Evolutionary conservation across 805 yeast genomes (phyloP).

Genomic region (Candida hungchunana): DNA sequence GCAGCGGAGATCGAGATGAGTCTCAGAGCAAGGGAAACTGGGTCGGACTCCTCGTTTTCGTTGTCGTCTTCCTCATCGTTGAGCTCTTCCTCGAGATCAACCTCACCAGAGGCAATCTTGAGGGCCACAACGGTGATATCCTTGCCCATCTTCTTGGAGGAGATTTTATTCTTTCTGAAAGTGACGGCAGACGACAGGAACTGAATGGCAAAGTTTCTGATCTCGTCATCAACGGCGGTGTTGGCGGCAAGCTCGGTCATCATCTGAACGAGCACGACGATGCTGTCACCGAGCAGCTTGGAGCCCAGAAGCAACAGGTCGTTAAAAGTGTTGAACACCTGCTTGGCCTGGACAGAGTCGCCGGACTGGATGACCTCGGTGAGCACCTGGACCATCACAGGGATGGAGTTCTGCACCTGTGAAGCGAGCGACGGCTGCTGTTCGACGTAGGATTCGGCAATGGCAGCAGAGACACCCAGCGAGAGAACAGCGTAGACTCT

Average conservation of each 20-base stretch:
- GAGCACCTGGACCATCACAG: constrained; percentile 77
- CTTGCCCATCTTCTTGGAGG: constrained; percentile 80
- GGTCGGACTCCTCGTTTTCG: constrained; percentile 87
- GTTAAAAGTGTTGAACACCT: constrained; percentile 80
- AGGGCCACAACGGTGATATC: constrained; percentile 69
- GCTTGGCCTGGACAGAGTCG: constrained; percentile 68
- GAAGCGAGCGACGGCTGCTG: constrained; percentile 42
- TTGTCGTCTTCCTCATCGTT: constrained; percentile 83
- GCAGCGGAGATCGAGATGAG: constrained; percentile 72
- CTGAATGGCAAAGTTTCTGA: constrained; percentile 77
- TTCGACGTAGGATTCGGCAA: constrained; percentile 57
- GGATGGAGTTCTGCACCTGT: constrained; percentile 63
- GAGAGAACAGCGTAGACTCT: constrained; percentile 83
- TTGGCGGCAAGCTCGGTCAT: constrained; percentile 73
- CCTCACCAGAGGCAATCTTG: constrained; percentile 76
- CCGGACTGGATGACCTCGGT: constrained; percentile 65
- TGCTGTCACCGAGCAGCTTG: constrained; percentile 70
- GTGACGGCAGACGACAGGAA: constrained; percentile 76
- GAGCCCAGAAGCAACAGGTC: constrained; percentile 73
- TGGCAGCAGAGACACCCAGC: constrained; percentile 60
- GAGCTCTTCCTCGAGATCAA: constrained; percentile 70
- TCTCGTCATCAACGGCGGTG: constrained; percentile 68
- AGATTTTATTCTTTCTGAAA: constrained; percentile 75
- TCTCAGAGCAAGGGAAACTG: constrained; percentile 74
- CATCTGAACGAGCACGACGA: constrained; percentile 64